phyloP scores from a whole-genome alignment of 2,329 filamentous ascomycete genomes.

The Penicillium crustosum region DNA sequence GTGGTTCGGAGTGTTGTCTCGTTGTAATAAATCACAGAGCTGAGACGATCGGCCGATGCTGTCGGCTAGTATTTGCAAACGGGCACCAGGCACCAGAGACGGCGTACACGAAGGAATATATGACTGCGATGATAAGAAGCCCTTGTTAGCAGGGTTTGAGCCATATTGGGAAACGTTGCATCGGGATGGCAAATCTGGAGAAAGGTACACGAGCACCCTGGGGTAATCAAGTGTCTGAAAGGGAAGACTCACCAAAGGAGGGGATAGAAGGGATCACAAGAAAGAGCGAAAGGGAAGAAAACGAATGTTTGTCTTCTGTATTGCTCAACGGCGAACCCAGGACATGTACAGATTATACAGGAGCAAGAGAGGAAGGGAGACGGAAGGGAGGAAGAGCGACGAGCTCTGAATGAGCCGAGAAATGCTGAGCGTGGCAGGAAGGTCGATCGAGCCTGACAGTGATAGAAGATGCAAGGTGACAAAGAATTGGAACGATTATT shows the following conservation, averaged over 20 bases:
- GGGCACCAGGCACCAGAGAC: conserved; percentile 33
- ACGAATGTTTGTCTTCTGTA: conserved; percentile 19
- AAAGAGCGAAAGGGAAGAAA: conserved; percentile 18
- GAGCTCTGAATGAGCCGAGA: conserved; percentile 23
- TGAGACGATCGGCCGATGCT: conserved; percentile 17
- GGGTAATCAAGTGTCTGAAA: conserved; percentile 1
- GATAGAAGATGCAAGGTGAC: conserved; percentile 36
- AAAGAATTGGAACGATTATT: conserved; percentile 30
- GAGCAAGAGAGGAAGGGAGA: conserved; percentile 26
- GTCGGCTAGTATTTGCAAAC: conserved; percentile 32
- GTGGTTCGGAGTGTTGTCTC: conserved; percentile 12
- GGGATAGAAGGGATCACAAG: conserved; percentile 21
- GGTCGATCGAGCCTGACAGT: conserved; percentile 19
- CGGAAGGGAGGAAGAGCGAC: conserved; percentile 24
- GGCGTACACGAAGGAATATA: conserved; percentile 30
- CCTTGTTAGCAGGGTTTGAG: conserved; percentile 20
- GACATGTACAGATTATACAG: conserved; percentile 35
- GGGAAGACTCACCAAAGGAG: conserved; percentile 25
- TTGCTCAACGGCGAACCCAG: conserved; percentile 23
- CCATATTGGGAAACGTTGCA: neutral
- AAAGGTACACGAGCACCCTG: neutral
- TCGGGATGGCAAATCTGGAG: neutral
- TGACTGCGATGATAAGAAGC: conserved; percentile 19
- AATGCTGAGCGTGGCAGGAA: conserved; percentile 26
- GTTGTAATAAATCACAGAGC: conserved; percentile 22